A percentile compares a stretch with the other conserved stretches of the same genome.
Evolutionary conservation across 2,329 filamentous ascomycete species (phyloP).

Genomic region (Colletotrichum falcatum): DNA sequence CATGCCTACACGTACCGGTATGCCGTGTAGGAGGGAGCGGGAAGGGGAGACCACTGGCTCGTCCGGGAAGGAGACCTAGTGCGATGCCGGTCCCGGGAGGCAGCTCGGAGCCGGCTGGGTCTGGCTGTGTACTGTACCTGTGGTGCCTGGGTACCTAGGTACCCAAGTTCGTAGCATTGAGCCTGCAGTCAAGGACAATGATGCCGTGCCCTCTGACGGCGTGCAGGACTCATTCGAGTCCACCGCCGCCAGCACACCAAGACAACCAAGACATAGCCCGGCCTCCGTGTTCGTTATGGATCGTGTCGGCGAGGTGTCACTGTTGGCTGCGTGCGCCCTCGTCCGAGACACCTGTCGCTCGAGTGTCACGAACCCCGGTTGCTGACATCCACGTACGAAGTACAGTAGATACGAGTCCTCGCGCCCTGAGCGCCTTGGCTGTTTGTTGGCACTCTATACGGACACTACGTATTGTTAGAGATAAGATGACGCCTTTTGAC

Average conservation of each 20-base stretch:
- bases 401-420: conserved; percentile 9
- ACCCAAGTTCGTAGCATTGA: too few relatives aligned
- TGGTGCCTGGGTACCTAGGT: not conserved
- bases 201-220: not conserved
- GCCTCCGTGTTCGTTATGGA: not conserved
- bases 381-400: conserved; percentile 9
- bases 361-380: conserved; percentile 5
- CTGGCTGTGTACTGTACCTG: not conserved
- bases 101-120: conserved; percentile 14
- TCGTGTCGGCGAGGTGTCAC: conserved; percentile 13
- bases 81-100: conserved; percentile 10
- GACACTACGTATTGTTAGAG: conserved; percentile 4
- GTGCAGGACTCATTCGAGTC: not conserved
- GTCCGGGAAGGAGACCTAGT: conserved; percentile 15
- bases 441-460: too few relatives aligned
- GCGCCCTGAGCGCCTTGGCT: not conserved
- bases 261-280: not conserved
- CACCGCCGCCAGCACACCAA: not conserved
- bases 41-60: not conserved
- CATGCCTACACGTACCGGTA: not conserved
- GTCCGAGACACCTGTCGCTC: conserved; percentile 22
- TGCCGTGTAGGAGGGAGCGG: not conserved
- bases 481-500: not conserved
- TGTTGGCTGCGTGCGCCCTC: conserved; percentile 2
- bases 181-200: not conserved